Evolutionary conservation across 768 basidiomycete species (phyloP).

Genomic region (Floccularia luteovirens): DNA sequence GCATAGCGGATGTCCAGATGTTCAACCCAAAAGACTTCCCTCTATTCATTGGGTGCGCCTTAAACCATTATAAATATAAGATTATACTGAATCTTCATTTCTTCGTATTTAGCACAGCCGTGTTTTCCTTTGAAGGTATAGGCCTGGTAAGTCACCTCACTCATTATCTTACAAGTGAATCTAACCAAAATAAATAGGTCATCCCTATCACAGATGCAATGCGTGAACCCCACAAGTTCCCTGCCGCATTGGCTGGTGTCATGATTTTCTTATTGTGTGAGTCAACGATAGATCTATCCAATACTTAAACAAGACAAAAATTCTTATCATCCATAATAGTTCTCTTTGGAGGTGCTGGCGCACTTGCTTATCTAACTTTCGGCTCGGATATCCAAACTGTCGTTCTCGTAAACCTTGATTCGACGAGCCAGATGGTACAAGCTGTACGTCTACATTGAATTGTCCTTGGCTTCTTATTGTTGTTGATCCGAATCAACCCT

Average conservation of each 20-base stretch:
- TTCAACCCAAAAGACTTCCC: conserved; percentile 92
- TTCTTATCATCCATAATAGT: conserved; percentile 27
- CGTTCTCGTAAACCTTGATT: conserved; percentile 89
- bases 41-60: conserved; percentile 78
- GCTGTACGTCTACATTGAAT: conserved; percentile 38
- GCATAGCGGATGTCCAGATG: conserved; percentile 71
- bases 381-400: conserved; percentile 87
- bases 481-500: neutral
- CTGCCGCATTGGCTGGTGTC: conserved; percentile 77
- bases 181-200: too few species aligned
- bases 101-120: conserved; percentile 69
- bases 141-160: too few species aligned
- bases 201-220: conserved; percentile 98
- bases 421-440: conserved; percentile 80
- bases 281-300: conserved; percentile 14
- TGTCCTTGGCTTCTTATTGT: neutral
- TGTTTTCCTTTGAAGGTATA: conserved; percentile 97
- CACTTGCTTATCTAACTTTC: conserved; percentile 82
- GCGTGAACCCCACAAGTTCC: conserved; percentile 93
- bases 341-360: conserved; percentile 84
- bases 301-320: neutral
- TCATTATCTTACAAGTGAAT: too few species aligned
- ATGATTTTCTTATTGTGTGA: conserved; percentile 79
- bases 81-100: neutral
- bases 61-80: neutral